These are phyloP conservation scores for Aspergillus hortae DNA, from an alignment of 2,329 filamentous ascomycete genomes.

Conservation along the genomic window DNA sequence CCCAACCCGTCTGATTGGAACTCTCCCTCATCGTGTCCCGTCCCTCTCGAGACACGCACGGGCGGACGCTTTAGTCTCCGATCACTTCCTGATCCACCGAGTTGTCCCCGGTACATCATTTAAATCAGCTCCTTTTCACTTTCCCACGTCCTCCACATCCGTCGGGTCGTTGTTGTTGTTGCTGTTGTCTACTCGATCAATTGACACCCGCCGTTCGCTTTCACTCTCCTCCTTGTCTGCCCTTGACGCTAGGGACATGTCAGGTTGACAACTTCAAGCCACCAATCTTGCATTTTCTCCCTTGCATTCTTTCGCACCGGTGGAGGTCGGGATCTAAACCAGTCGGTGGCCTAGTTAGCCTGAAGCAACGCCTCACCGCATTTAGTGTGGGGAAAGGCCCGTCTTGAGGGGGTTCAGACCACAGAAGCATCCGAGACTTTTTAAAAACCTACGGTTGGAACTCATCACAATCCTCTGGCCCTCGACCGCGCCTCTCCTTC, in stretches of 20 bases:
- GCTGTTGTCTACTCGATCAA: too few relatives aligned
- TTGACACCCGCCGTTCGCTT: background rate
- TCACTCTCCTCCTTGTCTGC: background rate
- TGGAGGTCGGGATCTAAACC: background rate
- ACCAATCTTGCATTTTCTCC: background rate
- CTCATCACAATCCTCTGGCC: background rate
- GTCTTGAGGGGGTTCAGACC: conserved; percentile 2
- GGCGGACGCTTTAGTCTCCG: conserved; percentile 3
- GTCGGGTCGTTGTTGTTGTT: too few relatives aligned
- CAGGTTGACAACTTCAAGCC: background rate
- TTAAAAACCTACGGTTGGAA: background rate
- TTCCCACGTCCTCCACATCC: background rate
- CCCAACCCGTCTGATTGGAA: too few relatives aligned
- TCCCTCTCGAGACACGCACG: conserved; percentile 1
- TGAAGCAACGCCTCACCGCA: conserved; percentile 4
- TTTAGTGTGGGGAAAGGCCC: conserved; percentile 14
- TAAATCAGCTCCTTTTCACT: background rate
- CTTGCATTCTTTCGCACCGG: background rate
- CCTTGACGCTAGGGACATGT: background rate
- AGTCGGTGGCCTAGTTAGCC: background rate
- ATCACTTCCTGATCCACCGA: conserved; percentile 2
- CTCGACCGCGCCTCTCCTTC: background rate
- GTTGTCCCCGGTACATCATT: background rate
- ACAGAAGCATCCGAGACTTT: conserved; percentile 1
- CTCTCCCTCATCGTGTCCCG: too few relatives aligned